Evolutionary conservation across 352 stramenopile genomes (phyloP), one percentile per base, ranked within the genome.

Genomic region (Halophytophthora polymorphica): DNA sequence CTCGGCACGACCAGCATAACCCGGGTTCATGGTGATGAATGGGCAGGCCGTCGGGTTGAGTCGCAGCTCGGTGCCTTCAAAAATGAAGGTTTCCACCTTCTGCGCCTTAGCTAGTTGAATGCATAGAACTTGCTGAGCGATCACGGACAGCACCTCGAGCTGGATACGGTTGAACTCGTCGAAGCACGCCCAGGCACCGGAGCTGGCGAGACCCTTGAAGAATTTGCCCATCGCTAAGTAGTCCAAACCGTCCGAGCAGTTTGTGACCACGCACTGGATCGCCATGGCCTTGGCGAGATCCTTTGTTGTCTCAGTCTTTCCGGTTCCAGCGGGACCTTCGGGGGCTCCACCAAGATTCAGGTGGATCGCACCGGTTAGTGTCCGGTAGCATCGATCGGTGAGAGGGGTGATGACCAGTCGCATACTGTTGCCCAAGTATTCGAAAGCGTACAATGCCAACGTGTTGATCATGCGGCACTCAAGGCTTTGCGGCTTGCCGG

Each of bases 141-240:
- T 93, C 44, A 97, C 90, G 6, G 86, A 96, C 11, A 97, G 52
- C 47, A 97, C 90, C 48, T 97, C 90, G 42, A 97, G 61, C 35
- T 96, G 88, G 50, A 97, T 97, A 19, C 89, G 87, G 56, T 97
- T 97, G 53, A 97, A 97, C 63, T 97, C 90, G 37, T 91, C 83
- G 54, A 97, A 97, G 56, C 90, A 97, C 6, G 86, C 86, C 90
- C 90, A 97, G 11, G 89, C 83, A 2, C 90, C 90, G 14, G 80
- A 93, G 36, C 77, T 89, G 5, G 88, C 90, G 14, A 97, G 79
- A 8, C 90, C 90, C 54, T 97, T 97, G 64, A 97, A 97, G 56
- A 97, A 97, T 56, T 97, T 97, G 21, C 81, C 90, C 87, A 97
- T 97, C 17, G 90, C 90, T 19, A 93, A 69, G 69, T 97, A 97